Evolutionary conservation across 352 stramenopile genomes (phyloP), one percentile per base, ranked within the genome.

Genomic region (Phytopythium montanum): DNA sequence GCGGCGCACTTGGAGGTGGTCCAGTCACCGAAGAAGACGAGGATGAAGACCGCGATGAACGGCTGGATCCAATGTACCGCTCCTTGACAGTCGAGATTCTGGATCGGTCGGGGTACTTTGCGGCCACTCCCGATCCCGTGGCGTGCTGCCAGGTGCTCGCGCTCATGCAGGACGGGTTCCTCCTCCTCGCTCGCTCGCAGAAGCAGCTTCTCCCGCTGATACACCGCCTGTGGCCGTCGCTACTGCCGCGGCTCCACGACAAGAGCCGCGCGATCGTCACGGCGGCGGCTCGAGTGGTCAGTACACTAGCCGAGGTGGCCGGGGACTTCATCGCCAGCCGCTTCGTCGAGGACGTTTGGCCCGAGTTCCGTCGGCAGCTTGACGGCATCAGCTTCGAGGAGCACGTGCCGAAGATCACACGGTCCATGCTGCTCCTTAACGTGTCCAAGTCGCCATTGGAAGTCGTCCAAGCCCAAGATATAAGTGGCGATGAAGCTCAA

Each of bases 261-360:
- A 52, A 73, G 7, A 87, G 87, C 55, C 83, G 79, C 12, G 76
- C 81, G 34, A 90, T 94, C 55, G 34, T 92, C 25, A 79, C 73
- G 2, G 72, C 68, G 10, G 77, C 83, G 18, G 59, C 92, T 16
- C 64, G 63, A 18, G 65, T 92, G 3, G 51, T 95, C 34, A 69
- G 56, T 16, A 85, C 75, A 1, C 33, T 94, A 6, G 74, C 79
- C 21, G 54, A 72, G 54, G 66, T 73, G 59, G 85, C 79, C 19
- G 80, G 75, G 0, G 87, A 95, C 54, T 94, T 94, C 56, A 81
- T 95, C 38, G 84, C 75, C 29, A 81, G 92, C 48, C 72, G 79
- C 3, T 94, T 95, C 61, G 79, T 94, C 9, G 75, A 94, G 60
- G 80, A 70, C 4, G 72, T 90, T n/a, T 95, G 87, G 87, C 85